A percentile compares a stretch with the other conserved stretches of the same genome.
These are phyloP conservation scores for Ceratocystiopsis brevicomis DNA, from an alignment of 2,329 filamentous ascomycete genomes.

Conservation along the genomic window DNA sequence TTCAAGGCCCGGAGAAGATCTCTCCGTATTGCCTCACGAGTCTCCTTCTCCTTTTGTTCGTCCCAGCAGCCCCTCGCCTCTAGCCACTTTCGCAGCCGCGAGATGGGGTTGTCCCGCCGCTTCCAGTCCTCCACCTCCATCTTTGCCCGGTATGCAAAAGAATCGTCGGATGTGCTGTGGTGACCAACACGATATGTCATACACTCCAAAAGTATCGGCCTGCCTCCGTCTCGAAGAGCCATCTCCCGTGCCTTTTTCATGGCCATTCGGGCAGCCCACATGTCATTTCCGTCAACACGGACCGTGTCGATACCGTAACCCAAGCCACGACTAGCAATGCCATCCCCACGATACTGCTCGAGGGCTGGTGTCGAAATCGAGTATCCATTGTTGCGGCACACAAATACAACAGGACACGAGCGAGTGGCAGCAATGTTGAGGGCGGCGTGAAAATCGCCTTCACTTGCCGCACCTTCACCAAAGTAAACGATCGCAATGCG, in stretches of 20 bases:
- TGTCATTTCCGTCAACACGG: slow-evolving; percentile 65
- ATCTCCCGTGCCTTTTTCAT: slow-evolving; percentile 53
- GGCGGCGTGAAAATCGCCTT: slow-evolving; percentile 68
- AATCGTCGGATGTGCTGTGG: slow-evolving; percentile 92
- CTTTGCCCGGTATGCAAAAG: slow-evolving; percentile 82
- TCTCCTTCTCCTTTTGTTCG: slow-evolving; percentile 53
- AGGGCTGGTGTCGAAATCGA: slow-evolving; percentile 63
- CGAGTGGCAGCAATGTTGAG: slow-evolving; percentile 67
- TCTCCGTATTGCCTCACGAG: slow-evolving; percentile 16
- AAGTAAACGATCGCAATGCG: slow-evolving; percentile 60
- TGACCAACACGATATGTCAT: slow-evolving; percentile 96
- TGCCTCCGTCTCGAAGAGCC: slow-evolving; percentile 63
- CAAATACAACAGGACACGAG: slow-evolving; percentile 56
- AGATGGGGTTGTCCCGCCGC: slow-evolving; percentile 20
- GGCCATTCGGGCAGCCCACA: slow-evolving; percentile 56
- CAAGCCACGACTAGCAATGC: slow-evolving; percentile 57
- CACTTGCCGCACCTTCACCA: slow-evolving; percentile 62
- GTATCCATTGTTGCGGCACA: slow-evolving; percentile 71
- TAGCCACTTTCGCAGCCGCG: slow-evolving; percentile 44
- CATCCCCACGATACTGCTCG: slow-evolving; percentile 68
- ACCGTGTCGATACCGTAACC: slow-evolving; percentile 76
- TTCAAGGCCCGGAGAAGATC: slow-evolving; percentile 71
- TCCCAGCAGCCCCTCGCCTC: slow-evolving; percentile 71
- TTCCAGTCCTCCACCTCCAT: slow-evolving; percentile 90
- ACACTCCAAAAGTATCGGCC: slow-evolving; percentile 74